Percentiles rank a stretch among this genome's conserved stretches.
Evolutionary conservation across 2,329 filamentous ascomycete species (phyloP).

Genomic region (Hypoxylon rubiginosum): DNA sequence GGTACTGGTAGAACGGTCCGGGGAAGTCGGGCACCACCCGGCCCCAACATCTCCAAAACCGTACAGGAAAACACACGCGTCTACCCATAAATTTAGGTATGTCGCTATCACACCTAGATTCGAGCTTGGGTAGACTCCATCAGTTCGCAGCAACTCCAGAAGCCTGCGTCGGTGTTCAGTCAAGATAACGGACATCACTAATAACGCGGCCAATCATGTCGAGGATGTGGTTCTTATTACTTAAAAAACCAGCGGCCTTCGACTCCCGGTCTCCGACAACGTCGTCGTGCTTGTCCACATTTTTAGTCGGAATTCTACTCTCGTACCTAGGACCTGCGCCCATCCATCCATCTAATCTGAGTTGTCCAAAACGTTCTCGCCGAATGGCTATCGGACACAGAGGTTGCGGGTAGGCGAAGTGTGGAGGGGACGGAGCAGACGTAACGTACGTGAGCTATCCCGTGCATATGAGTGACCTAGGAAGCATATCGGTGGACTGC

Average conservation of each 20-base stretch:
- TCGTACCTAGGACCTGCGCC: constrained; percentile 1
- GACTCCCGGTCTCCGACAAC: constrained; percentile 17
- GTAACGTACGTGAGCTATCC: constrained; percentile 17
- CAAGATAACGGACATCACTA: constrained; percentile 18
- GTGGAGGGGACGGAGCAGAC: not conserved
- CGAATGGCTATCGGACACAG: constrained; percentile 26
- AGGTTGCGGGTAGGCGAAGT: not conserved
- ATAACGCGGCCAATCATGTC: constrained; percentile 21
- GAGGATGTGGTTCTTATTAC: constrained; percentile 35
- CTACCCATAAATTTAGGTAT: constrained; percentile 1
- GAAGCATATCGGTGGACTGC: constrained; percentile 10
- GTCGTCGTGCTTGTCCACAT: constrained; percentile 20
- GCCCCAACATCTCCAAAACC: not conserved
- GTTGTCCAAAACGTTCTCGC: constrained; percentile 13
- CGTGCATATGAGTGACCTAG: constrained; percentile 18
- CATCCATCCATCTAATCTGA: constrained; percentile 5
- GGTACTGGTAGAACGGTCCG: not conserved
- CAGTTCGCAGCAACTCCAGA: constrained; percentile 19
- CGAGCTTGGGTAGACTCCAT: constrained; percentile 4
- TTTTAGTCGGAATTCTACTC: constrained; percentile 15
- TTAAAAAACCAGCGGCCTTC: constrained; percentile 25
- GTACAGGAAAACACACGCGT: not conserved
- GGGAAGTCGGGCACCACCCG: not conserved
- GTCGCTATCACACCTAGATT: not conserved
- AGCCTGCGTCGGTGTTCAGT: constrained; percentile 17